phyloP scores from a whole-genome alignment of 805 yeast genomes.

The Cyberlindnera mycetangii region DNA sequence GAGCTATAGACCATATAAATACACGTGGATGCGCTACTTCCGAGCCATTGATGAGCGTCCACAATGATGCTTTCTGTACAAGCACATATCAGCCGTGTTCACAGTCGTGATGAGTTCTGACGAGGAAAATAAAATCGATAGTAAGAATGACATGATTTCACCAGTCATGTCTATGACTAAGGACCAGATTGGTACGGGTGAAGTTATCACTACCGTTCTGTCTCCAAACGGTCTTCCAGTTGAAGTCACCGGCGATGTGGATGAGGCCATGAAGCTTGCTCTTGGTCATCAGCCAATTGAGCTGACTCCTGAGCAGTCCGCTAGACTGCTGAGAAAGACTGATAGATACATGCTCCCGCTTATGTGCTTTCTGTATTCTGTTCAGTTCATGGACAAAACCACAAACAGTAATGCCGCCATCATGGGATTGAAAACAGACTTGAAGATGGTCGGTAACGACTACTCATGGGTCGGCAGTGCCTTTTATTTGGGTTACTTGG shows the following conservation, averaged over 20 bases:
- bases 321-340: slow-evolving; percentile 10
- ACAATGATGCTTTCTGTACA: too few species aligned
- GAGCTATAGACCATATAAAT: too few species aligned
- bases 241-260: slow-evolving; percentile 12
- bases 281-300: background rate
- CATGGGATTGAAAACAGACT: slow-evolving; percentile 45
- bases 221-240: slow-evolving; percentile 8
- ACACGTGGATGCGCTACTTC: too few species aligned
- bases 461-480: slow-evolving; percentile 57
- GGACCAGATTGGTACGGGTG: slow-evolving; percentile 10
- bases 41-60: too few species aligned
- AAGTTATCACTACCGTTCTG: slow-evolving; percentile 11
- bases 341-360: slow-evolving; percentile 10
- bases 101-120: slow-evolving; percentile 4
- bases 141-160: slow-evolving; percentile 2
- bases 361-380: slow-evolving; percentile 5
- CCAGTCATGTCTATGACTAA: slow-evolving; percentile 12
- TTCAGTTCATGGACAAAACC: slow-evolving; percentile 13
- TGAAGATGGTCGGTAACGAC: slow-evolving; percentile 41
- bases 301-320: slow-evolving; percentile 8
- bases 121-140: slow-evolving; percentile 8
- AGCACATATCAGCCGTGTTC: too few species aligned
- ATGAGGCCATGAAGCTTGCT: slow-evolving; percentile 14
- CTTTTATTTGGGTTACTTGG: slow-evolving; percentile 62
- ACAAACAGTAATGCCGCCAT: slow-evolving; percentile 41